Percentiles rank a stretch among this genome's conserved stretches.
Conservation (phyloP, 2,329 filamentous ascomycete genomes). For the Calonectria pseudoreteaudii region DNA sequence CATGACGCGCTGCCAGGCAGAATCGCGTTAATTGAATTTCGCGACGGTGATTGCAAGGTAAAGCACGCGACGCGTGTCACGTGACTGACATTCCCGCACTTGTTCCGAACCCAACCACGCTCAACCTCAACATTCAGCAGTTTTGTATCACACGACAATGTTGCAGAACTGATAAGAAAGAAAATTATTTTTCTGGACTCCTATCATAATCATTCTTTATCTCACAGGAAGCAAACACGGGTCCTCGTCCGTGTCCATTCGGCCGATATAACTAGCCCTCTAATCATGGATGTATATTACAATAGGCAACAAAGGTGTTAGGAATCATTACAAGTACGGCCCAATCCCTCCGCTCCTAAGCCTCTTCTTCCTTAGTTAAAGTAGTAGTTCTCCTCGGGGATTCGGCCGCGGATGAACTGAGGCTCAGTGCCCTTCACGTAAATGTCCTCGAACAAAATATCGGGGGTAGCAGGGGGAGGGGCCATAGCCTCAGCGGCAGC, state of each 20-base stretch:
- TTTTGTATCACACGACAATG: background rate
- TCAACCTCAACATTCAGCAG: background rate
- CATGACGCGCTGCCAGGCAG: slow-evolving; percentile 53
- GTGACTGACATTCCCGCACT: slow-evolving; percentile 31
- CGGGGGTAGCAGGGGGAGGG: slow-evolving; percentile 78
- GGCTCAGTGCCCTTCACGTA: slow-evolving; percentile 42
- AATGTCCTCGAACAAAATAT: slow-evolving; percentile 83
- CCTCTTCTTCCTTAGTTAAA: slow-evolving; percentile 68
- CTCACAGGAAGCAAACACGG: slow-evolving; percentile 33
- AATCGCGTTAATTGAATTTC: slow-evolving; percentile 54
- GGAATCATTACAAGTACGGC: slow-evolving; percentile 47
- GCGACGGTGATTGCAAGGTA: slow-evolving; percentile 33
- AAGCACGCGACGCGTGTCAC: slow-evolving; percentile 42
- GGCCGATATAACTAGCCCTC: slow-evolving; percentile 35
- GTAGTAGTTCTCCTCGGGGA: slow-evolving; percentile 94
- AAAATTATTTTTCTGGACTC: background rate
- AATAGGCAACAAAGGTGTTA: slow-evolving; percentile 43
- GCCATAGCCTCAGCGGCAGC: slow-evolving; percentile 90
- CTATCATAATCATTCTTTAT: slow-evolving; percentile 34
- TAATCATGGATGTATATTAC: slow-evolving; percentile 49
- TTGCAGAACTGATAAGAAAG: background rate
- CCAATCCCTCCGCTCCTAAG: slow-evolving; percentile 14
- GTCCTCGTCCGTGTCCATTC: slow-evolving; percentile 39
- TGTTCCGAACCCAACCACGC: slow-evolving; percentile 2
- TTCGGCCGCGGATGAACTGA: slow-evolving; percentile 44